These are phyloP conservation scores for Oryza coarctata DNA, from an alignment of 176 grass and related monocot species.

Conservation along the genomic window DNA sequence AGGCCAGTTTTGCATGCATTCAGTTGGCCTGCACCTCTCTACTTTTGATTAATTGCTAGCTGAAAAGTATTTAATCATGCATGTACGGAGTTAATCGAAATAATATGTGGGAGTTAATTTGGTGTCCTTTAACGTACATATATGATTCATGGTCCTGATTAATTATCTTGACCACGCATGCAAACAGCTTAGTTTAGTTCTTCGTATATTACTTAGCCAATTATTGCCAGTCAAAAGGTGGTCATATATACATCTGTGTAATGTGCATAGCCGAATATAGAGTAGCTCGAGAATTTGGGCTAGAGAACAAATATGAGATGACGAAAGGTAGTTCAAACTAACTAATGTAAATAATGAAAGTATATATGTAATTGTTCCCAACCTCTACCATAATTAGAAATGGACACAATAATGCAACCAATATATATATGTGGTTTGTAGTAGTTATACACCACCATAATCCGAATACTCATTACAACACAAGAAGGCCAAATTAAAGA, in stretches of 20 bases:
- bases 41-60: conserved; percentile 7
- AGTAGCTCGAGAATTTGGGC: neutral
- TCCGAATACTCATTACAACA: neutral
- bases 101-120: conserved; percentile 1
- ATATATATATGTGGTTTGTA: neutral
- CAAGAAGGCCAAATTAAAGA: neutral
- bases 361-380: neutral
- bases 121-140: conserved; percentile 8
- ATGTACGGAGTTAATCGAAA: neutral
- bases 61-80: conserved; percentile 3
- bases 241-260: neutral
- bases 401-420: neutral
- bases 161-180: neutral
- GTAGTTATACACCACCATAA: no score
- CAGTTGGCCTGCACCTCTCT: conserved; percentile 1
- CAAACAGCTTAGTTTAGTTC: conserved; percentile 3
- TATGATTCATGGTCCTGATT: neutral
- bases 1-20: neutral
- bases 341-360: no score
- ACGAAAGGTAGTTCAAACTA: no score
- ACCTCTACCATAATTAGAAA: neutral
- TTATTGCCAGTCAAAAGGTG: conserved; percentile 36
- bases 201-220: neutral
- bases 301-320: neutral
- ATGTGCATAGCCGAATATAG: conserved; percentile 1